Evolutionary conservation across 805 yeast genomes (phyloP), one percentile per base, ranked within the genome.

Genomic region (Ogataea methanolica): DNA sequence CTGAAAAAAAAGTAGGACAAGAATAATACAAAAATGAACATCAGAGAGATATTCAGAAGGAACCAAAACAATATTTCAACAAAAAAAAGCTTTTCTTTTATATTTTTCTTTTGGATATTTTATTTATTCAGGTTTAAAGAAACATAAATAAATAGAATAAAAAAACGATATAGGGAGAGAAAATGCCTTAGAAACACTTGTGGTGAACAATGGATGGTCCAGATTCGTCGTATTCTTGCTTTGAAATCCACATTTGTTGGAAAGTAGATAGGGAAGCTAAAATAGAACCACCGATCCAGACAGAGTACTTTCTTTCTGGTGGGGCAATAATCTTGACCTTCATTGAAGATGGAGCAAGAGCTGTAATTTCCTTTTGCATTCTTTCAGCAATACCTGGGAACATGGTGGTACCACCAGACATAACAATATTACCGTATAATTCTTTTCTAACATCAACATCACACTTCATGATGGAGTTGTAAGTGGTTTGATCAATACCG

Each of bases 161-260:
- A 15, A 23, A 23, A 23, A 19, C 6, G 41, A n/a, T n/a, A 39
- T 39, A 39, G 31, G 31, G 31, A 26, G 11, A 39, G 26, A 23
- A 34, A 43, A 33, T 42, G 36, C 54, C 69, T 82, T 84, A 85
- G 84, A 86, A 86, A 80, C 95, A 87, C 79, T 88, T 88, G 79
- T 86, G 91, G 84, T 87, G 94, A 68, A 94, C 99, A 72, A 94
- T 94, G 58, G 97, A 90, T 69, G 99, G 99, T 71, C 99, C 99
- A 79, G 97, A 88, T 82, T 94, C 99, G 85, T 94, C 99, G 87
- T 94, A 94, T 83, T 94, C 99, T 82, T 94, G 98, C 85, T 94
- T 94, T 71, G 98, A 91, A 88, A 94, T 90, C 99, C 99, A 94
- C 98, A 94, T 92, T 80, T 94, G 98, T 83, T 94, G 98, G 97